Conservation (phyloP, 768 basidiomycete genomes). For the Panellus pusillus region DNA sequence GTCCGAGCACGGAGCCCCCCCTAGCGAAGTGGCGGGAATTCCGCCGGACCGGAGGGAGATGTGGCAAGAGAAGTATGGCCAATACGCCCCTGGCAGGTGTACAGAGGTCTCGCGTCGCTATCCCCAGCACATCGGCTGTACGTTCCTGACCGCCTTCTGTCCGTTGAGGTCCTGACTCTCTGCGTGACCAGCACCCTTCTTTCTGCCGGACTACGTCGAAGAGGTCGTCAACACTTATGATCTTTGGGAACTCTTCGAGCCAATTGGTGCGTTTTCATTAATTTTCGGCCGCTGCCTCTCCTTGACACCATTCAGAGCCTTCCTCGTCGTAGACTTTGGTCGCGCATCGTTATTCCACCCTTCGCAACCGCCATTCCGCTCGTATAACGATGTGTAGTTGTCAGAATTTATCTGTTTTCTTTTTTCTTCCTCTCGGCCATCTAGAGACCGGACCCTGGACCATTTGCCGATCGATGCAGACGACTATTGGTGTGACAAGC, state of each 20-base stretch:
- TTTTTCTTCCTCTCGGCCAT: no score
- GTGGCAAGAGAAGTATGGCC: not conserved
- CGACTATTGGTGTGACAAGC: no score
- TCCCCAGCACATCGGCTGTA: not conserved
- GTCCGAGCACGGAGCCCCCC: not conserved
- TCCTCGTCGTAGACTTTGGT: not conserved
- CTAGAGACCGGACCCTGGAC: no score
- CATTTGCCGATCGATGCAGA: no score
- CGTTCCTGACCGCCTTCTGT: not conserved
- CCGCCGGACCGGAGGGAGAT: not conserved
- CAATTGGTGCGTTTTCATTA: slow-evolving; percentile 1
- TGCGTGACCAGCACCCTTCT: not conserved
- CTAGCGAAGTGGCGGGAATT: slow-evolving; percentile 1
- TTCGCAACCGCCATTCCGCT: no score
- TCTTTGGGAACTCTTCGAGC: slow-evolving; percentile 1
- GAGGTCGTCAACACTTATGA: not conserved
- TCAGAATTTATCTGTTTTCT: no score
- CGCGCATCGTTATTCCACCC: not conserved
- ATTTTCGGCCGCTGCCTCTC: not conserved
- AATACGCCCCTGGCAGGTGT: not conserved
- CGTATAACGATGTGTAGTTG: no score
- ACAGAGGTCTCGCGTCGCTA: not conserved
- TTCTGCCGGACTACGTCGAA: not conserved
- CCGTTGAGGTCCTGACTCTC: not conserved
- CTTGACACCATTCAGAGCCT: slow-evolving; percentile 1